Evolutionary conservation across 441 rosid genomes (phyloP).

Genomic region (Corymbia calophylla): DNA sequence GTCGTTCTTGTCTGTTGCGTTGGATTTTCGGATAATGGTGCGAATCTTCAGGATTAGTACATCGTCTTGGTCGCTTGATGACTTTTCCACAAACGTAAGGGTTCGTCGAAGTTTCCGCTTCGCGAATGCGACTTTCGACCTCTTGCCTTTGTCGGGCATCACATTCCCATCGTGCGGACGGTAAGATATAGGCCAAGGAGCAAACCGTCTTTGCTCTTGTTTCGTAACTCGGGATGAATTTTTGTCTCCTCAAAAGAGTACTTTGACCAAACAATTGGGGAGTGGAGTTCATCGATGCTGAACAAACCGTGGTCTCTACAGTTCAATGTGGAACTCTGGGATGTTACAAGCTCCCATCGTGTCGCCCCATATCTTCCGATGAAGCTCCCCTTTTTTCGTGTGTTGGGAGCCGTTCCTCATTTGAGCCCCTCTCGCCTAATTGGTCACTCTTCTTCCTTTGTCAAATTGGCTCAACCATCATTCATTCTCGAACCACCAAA

Average conservation of each 20-base stretch:
- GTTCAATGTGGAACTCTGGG: neutral
- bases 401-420: neutral
- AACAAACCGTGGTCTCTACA: neutral
- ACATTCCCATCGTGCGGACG: neutral
- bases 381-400: neutral
- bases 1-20: neutral
- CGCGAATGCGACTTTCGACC: neutral
- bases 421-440: neutral
- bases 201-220: no score
- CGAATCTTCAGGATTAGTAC: neutral
- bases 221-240: neutral
- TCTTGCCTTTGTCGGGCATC: neutral
- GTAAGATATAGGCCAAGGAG: neutral
- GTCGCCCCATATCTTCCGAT: neutral
- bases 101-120: neutral
- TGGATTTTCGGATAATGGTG: neutral
- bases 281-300: no score
- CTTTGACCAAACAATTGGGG: no score
- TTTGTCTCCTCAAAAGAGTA: neutral
- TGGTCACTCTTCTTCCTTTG: accelerated
- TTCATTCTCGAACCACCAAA: neutral
- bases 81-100: neutral
- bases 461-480: neutral
- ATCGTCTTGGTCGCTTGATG: neutral
- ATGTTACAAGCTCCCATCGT: neutral